phyloP scores from a whole-genome alignment of 2,329 filamentous ascomycete species.

The Epichloe bromicola region DNA sequence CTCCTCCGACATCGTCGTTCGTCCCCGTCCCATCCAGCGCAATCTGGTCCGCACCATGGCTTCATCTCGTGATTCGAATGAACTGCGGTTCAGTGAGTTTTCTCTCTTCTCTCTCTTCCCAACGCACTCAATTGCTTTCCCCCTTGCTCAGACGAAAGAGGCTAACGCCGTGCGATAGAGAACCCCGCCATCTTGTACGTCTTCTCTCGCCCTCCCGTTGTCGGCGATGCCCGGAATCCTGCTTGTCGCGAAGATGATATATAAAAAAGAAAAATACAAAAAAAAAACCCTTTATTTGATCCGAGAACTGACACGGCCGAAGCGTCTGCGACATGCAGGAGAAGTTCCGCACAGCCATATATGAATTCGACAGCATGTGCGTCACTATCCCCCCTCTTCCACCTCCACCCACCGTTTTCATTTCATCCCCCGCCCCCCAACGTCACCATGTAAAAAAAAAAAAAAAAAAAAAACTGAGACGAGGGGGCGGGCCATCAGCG shows the following conservation, averaged over 20 bases:
- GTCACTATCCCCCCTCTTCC: constrained; percentile 5
- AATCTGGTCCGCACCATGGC: constrained; percentile 4
- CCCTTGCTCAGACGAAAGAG: too few relatives aligned
- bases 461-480: not conserved
- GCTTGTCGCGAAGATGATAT: not conserved
- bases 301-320: not conserved
- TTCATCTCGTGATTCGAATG: constrained; percentile 1
- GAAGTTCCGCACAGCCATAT: constrained; percentile 73
- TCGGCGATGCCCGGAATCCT: not conserved
- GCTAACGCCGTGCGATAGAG: constrained; percentile 19
- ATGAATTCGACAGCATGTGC: constrained; percentile 73
- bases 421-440: too few relatives aligned
- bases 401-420: too few relatives aligned
- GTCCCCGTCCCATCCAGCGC: not conserved
- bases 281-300: not conserved
- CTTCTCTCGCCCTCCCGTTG: not conserved
- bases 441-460: not conserved
- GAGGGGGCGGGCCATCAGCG: constrained; percentile 29
- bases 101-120: not conserved
- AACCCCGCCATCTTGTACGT: constrained; percentile 39
- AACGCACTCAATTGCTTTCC: not conserved
- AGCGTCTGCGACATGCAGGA: constrained; percentile 95
- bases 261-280: too few relatives aligned
- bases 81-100: constrained; percentile 22
- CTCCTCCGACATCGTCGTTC: not conserved